Evolutionary conservation across 257 asterid genomes (phyloP).

Genomic region (Leptodermis oblonga): DNA sequence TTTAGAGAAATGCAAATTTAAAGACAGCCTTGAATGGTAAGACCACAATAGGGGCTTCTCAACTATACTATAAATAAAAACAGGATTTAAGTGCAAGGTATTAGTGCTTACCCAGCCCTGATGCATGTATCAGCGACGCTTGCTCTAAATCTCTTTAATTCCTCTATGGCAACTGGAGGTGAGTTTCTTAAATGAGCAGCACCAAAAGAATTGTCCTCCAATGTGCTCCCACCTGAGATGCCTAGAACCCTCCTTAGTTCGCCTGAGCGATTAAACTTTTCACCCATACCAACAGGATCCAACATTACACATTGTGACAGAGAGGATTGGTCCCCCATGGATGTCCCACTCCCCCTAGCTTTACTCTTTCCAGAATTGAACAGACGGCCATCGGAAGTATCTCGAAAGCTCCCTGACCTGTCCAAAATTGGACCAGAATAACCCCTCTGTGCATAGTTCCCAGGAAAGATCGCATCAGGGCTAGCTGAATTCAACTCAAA

Average conservation of each 20-base stretch:
- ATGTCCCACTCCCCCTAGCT: constrained; percentile 49
- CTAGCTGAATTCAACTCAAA: constrained; percentile 66
- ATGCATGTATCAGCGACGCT: constrained; percentile 52
- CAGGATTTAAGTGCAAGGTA: constrained; percentile 7
- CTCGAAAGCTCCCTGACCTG: constrained; percentile 80
- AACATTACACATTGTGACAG: constrained; percentile 59
- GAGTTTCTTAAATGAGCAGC: constrained; percentile 60
- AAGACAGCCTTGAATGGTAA: background rate
- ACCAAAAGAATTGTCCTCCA: constrained; percentile 64
- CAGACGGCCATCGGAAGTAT: constrained; percentile 57
- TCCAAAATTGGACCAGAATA: constrained; percentile 59
- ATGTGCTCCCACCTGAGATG: constrained; percentile 48
- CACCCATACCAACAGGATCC: constrained; percentile 66
- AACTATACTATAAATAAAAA: background rate
- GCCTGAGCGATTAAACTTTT: constrained; percentile 45
- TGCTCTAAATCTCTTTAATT: constrained; percentile 55
- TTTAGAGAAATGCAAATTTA: background rate
- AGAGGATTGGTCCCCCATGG: constrained; percentile 53
- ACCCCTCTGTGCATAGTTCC: constrained; percentile 67
- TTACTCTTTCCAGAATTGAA: constrained; percentile 58
- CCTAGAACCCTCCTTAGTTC: constrained; percentile 75
- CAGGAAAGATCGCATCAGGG: constrained; percentile 61
- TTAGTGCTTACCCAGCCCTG: constrained; percentile 62
- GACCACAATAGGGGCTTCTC: background rate
- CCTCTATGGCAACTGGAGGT: constrained; percentile 62